These are phyloP conservation scores for Elongisporangium prolatum DNA, from an alignment of 352 stramenopile species.

Conservation along the genomic window DNA sequence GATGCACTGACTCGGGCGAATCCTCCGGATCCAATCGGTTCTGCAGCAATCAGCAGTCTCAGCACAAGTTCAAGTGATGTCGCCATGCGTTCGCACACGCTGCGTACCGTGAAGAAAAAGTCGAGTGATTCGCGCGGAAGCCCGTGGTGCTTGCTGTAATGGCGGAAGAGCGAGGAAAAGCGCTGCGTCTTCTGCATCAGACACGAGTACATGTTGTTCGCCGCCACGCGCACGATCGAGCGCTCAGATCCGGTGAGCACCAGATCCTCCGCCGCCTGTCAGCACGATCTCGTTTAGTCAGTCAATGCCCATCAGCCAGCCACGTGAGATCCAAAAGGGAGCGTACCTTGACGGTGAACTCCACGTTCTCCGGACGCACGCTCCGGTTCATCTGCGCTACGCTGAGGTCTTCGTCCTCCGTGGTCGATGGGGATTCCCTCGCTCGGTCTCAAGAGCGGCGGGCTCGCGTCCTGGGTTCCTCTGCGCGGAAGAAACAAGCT, in stretches of 20 bases:
- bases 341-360: conserved; percentile 93
- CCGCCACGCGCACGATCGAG: conserved; percentile 77
- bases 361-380: conserved; percentile 90
- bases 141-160: conserved; percentile 99
- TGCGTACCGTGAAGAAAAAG: conserved; percentile 94
- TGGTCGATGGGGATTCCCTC: background rate
- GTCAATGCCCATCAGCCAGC: background rate
- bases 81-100: background rate
- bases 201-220: conserved; percentile 91
- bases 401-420: background rate
- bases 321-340: background rate
- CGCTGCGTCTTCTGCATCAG: conserved; percentile 98
- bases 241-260: conserved; percentile 73
- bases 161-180: conserved; percentile 96
- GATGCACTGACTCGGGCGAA: conserved; percentile 77
- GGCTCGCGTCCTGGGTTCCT: background rate
- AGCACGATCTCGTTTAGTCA: background rate
- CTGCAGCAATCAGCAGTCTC: conserved; percentile 16
- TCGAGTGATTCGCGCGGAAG: conserved; percentile 95
- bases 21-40: conserved; percentile 76
- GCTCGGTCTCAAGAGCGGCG: background rate
- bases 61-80: background rate
- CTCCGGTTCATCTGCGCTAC: conserved; percentile 58
- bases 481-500: background rate
- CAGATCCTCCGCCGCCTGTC: conserved; percentile 69